Conservation (phyloP, 441 rosid species). For the Eruca vesicaria region DNA sequence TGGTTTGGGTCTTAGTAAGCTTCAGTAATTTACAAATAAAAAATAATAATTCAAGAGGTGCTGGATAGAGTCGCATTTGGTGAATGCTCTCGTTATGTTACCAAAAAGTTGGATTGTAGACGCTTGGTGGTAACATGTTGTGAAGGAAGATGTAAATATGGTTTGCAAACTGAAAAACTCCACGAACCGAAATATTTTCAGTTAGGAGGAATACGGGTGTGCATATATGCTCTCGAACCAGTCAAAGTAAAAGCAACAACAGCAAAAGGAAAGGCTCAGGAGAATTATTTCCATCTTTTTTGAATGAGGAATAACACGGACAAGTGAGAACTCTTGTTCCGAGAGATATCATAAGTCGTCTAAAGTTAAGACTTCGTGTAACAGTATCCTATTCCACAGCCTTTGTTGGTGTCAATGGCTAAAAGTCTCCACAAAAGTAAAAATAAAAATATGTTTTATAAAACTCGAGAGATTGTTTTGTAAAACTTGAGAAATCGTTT, state of each 20-base stretch:
- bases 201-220: not conserved
- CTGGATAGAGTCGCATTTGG: no score
- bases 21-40: no score
- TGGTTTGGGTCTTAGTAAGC: no score
- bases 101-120: not conserved
- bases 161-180: not conserved
- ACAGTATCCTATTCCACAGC: not conserved
- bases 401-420: no score
- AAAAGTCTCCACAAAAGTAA: no score
- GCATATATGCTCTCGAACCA: not conserved
- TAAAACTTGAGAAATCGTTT: no score
- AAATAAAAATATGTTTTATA: no score
- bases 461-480: no score
- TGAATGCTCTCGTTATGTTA: not conserved
- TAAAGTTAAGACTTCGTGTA: not conserved
- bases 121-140: not conserved
- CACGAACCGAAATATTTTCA: not conserved
- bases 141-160: no score
- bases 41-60: no score
- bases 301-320: not conserved
- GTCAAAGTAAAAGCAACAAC: not conserved
- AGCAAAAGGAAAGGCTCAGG: not conserved
- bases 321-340: not conserved
- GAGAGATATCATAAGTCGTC: not conserved
- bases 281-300: not conserved